Evolutionary conservation across 2,329 filamentous ascomycete genomes (phyloP).

Genomic region (Aureobasidium mangrovei): DNA sequence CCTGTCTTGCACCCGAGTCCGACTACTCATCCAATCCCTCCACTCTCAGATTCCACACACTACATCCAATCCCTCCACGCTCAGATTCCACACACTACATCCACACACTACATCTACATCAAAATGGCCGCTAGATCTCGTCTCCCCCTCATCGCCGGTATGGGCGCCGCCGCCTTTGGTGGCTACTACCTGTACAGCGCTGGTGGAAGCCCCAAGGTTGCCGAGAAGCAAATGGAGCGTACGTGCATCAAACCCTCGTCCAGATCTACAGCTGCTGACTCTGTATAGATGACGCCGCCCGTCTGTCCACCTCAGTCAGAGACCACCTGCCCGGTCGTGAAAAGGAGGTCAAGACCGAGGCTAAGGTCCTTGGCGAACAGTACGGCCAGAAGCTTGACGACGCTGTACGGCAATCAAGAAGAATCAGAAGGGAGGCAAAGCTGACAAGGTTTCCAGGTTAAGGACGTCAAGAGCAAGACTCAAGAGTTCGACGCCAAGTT

Average conservation of each 20-base stretch:
- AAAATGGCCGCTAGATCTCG: conserved; percentile 16
- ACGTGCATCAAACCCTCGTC: too few relatives aligned
- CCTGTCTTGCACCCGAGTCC: neutral
- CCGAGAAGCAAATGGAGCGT: conserved; percentile 85
- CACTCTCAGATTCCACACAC: neutral
- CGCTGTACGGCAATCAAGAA: conserved; percentile 40
- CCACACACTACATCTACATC: neutral
- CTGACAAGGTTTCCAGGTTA: neutral
- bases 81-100: neutral
- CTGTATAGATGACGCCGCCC: conserved; percentile 63
- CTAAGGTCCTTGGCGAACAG: conserved; percentile 18
- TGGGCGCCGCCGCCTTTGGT: conserved; percentile 15
- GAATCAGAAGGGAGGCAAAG: too few relatives aligned
- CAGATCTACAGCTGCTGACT: conserved; percentile 1
- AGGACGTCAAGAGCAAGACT: conserved; percentile 40
- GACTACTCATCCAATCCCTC: neutral
- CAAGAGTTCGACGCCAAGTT: conserved; percentile 56
- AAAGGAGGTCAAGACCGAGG: conserved; percentile 55
- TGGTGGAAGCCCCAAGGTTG: conserved; percentile 70
- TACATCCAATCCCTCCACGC: neutral
- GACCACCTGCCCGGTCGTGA: conserved; percentile 54
- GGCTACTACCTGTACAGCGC: conserved; percentile 90
- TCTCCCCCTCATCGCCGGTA: conserved; percentile 13
- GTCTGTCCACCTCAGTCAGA: conserved; percentile 57
- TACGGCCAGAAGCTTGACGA: conserved; percentile 60